Percentiles rank a stretch among this genome's conserved stretches.
phyloP scores from a whole-genome alignment of 23 red algal species.

The Pyropia yezoensis region DNA sequence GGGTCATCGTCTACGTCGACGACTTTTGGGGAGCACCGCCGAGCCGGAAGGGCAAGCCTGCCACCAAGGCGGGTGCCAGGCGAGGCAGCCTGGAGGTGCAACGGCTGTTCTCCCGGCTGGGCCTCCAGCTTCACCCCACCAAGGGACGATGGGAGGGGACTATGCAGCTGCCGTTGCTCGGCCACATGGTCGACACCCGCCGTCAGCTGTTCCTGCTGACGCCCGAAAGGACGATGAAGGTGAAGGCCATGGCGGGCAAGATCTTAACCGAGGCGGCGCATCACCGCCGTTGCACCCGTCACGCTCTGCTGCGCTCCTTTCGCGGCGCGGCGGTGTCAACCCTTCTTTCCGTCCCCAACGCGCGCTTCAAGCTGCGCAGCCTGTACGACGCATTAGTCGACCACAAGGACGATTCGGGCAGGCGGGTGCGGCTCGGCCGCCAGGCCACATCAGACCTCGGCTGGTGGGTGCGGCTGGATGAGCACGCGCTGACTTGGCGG shows the following conservation, averaged over 20 bases:
- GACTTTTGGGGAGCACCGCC: too few species aligned
- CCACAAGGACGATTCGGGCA: too few species aligned
- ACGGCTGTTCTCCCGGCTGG: background rate
- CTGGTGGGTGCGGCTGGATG: too few species aligned
- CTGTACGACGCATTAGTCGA: slow-evolving; percentile 10
- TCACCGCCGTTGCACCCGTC: background rate
- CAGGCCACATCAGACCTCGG: too few species aligned
- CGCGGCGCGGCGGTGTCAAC: slow-evolving; percentile 13
- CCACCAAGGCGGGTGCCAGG: background rate
- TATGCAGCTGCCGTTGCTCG: slow-evolving; percentile 5
- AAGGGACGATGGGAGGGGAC: slow-evolving; percentile 13
- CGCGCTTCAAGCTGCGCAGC: slow-evolving; percentile 22
- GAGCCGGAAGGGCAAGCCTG: too few species aligned
- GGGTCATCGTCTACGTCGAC: slow-evolving; percentile 24
- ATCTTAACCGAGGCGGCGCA: slow-evolving; percentile 6
- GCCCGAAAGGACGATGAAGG: background rate
- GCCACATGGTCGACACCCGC: slow-evolving; percentile 16
- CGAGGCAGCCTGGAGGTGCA: background rate
- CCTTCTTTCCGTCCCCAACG: slow-evolving; percentile 11
- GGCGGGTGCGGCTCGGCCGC: too few species aligned
- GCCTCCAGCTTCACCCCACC: slow-evolving; percentile 1
- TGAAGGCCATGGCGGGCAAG: too few species aligned
- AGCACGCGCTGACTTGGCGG: too few species aligned
- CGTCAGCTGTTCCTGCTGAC: slow-evolving; percentile 2
- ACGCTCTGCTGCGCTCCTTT: slow-evolving; percentile 5